Evolutionary conservation across 2,329 filamentous ascomycete species (phyloP), one percentile per base, ranked within the genome.

Genomic region (Keithomyces neogunnii): DNA sequence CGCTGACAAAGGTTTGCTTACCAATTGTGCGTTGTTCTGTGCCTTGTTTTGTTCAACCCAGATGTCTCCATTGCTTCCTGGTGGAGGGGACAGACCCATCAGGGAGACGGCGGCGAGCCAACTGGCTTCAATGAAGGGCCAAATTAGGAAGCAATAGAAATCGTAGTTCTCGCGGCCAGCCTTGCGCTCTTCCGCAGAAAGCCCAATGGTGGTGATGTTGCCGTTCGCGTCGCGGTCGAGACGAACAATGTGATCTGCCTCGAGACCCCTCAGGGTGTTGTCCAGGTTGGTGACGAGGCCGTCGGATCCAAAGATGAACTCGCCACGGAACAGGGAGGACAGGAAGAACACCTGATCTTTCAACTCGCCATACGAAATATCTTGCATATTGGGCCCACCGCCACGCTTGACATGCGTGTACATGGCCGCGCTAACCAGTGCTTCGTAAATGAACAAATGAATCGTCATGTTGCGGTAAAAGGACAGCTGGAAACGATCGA

Each of bases 381-480:
- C 81, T 64, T 97, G 89, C 58, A 86, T 81, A 3, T 84, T 76
- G 0, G 88, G 86, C 0, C 88, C 89, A n/a, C 92, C 92, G 13
- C 93, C 93, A 55, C 84, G 83, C 68, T 99, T 99, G 50, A 97
- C 87, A 44, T 82, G 81, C 0, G 85, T 93, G 67, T 99, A 99
- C 76, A 99, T 85, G 31, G 88, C 88, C 4, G 85, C 89, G 55
- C 89, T 93, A 28, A 97, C 89, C 4, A 99, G 75, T 0, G 92
- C 88, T 65, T 97, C 91, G 2, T 89, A 86, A 52, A 99, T 93
- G 67, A 99, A 99, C 4, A 99, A 79, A 65, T 99, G 93, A 55
- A 99, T 99, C 0, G 92, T 96, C 93, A 97, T 97, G 69, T 99
- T 99, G 49, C 93, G 85, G 70, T 99, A 99, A 69, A 99, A 99